Evolutionary conservation across 257 asterid genomes (phyloP), one percentile per base, ranked within the genome.

Genomic region (Scutellaria minor): DNA sequence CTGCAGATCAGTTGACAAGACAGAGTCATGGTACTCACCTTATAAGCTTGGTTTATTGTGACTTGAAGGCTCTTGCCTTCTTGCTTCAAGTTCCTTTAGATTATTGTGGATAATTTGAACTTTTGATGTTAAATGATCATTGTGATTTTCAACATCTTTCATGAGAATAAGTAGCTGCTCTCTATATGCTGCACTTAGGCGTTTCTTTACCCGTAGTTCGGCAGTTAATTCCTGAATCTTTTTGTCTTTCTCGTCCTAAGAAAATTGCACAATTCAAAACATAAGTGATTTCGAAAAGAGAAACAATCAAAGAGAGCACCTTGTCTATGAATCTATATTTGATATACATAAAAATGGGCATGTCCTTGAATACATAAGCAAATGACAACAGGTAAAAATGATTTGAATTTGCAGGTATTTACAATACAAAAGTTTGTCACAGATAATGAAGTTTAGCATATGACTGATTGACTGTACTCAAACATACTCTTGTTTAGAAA

Each of bases 171-270:
- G 89, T 47, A 90, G 88, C 69, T 85, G 95, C 48, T 90, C 93
- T 48, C 81, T 79, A 68, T 88, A 90, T 55, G 90, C 89, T 57
- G 88, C 86, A 86, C 83, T 86, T 63, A 86, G 71, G 22, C 88
- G 85, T 72, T 83, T 88, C 89, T 88, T 84, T 61, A 81, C 73
- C 70, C 91, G 87, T 53, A 90, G 86, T 70, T 88, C 90, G 12
- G 95, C 90, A 46, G 90, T 86, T 73, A 88, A 78, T 79, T 88
- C 93, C 77, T 85, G 93, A 75, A 88, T 90, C 82, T 68, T 86
- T 80, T 78, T 88, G 78, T 90, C 95, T 82, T 83, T 90, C 91
- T 84, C 91, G 48, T 88, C 93, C 97, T 88, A 65, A 79, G 80
- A 57, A 56, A 70, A 55, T 68, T 64, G 45, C 56, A 73, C 45